Evolutionary conservation across 345 rosid species (phyloP).

Genomic region (Draba incana): DNA sequence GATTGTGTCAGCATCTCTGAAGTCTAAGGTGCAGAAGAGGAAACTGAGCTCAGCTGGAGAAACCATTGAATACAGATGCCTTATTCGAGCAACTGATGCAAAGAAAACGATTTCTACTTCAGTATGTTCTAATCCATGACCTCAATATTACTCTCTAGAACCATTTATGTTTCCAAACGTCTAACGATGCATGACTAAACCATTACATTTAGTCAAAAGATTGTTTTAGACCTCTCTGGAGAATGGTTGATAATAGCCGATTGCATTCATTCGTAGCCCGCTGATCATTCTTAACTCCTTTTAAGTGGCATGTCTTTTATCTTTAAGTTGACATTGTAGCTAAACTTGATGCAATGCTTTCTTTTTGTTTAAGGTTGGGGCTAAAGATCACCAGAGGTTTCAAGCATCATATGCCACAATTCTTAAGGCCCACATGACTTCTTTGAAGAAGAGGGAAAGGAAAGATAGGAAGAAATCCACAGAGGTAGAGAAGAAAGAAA

Average conservation of each 20-base stretch:
- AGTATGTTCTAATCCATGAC: slow-evolving; percentile 43
- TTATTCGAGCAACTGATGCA: slow-evolving; percentile 88
- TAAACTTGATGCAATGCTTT: slow-evolving; percentile 29
- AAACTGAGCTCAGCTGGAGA: slow-evolving; percentile 64
- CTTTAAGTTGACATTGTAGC: not conserved
- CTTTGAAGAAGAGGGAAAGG: slow-evolving; percentile 92
- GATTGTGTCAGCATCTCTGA: slow-evolving; percentile 63
- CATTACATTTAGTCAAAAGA: not conserved
- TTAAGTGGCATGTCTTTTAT: not conserved
- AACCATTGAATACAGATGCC: slow-evolving; percentile 78
- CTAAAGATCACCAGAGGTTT: slow-evolving; percentile 87
- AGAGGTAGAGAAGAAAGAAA: slow-evolving; percentile 59
- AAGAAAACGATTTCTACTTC: slow-evolving; percentile 84
- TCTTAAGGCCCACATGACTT: slow-evolving; percentile 88
- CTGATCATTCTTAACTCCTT: not conserved
- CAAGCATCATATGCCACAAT: slow-evolving; percentile 95
- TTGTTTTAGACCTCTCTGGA: not conserved
- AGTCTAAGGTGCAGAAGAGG: slow-evolving; percentile 76
- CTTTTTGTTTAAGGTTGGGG: slow-evolving; percentile 65
- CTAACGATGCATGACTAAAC: not conserved
- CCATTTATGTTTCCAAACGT: slow-evolving; percentile 6
- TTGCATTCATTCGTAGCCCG: slow-evolving; percentile 11
- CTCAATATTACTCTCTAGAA: slow-evolving; percentile 2
- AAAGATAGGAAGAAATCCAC: slow-evolving; percentile 82
- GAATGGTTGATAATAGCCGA: not conserved